Evolutionary conservation across 179 eudicot genomes (phyloP).

Genomic region (Silene vulgaris): DNA sequence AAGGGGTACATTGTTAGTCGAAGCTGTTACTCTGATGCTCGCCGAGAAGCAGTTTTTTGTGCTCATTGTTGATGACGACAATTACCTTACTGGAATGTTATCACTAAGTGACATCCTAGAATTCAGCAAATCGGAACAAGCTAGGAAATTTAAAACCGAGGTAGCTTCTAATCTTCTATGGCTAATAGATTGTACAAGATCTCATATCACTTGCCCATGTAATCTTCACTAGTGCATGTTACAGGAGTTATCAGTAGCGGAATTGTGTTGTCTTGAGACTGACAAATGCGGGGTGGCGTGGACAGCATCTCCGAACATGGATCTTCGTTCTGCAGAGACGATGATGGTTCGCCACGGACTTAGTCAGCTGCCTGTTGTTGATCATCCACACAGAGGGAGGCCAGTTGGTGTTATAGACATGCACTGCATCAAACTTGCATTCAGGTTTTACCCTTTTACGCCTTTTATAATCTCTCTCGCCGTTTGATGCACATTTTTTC

Average conservation of each 20-base stretch:
- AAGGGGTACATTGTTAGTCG: constrained; percentile 46
- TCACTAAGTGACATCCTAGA: constrained; percentile 57
- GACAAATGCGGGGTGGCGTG: constrained; percentile 34
- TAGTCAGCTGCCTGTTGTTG: constrained; percentile 70
- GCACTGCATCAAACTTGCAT: constrained; percentile 69
- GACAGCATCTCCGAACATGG: constrained; percentile 64
- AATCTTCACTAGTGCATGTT: constrained; percentile 9
- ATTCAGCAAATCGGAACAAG: constrained; percentile 46
- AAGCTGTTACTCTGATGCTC: constrained; percentile 71
- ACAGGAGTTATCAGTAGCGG: constrained; percentile 65
- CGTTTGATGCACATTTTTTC: neutral
- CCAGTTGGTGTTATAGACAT: constrained; percentile 81
- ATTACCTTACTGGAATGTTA: constrained; percentile 47
- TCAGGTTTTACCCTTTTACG: constrained; percentile 45
- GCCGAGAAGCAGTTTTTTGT: constrained; percentile 75
- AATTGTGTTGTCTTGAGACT: constrained; percentile 37
- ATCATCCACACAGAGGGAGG: constrained; percentile 38
- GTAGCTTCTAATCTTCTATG: constrained; percentile 27
- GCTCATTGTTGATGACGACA: constrained; percentile 51
- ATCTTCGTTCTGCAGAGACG: constrained; percentile 51
- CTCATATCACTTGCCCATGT: neutral
- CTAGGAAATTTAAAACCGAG: constrained; percentile 42
- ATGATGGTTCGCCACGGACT: constrained; percentile 53
- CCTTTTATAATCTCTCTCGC: neutral
- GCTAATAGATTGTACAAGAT: neutral